Conservation (phyloP, 176 grass and related monocot species). For the Carex cristatella region DNA sequence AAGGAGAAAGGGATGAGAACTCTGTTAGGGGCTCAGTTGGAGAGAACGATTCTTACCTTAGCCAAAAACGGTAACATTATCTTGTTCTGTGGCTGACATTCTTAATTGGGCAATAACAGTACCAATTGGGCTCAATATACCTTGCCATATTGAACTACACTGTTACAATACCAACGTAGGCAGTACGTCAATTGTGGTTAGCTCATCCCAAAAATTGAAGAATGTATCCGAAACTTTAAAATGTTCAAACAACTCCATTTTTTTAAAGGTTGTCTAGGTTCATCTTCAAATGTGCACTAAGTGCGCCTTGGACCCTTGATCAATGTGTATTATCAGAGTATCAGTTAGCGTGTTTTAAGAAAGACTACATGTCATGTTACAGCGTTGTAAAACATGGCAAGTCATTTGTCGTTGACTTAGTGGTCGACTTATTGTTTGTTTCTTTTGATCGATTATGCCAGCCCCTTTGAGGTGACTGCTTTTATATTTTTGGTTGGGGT, state of each 20-base stretch:
- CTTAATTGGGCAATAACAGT: not conserved
- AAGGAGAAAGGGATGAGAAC: slow-evolving; percentile 32
- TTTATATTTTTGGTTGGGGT: not conserved
- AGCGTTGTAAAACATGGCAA: not conserved
- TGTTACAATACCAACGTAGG: not conserved
- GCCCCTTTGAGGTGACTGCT: not conserved
- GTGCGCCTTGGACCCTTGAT: not conserved
- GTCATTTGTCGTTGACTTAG: not conserved
- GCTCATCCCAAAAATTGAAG: not conserved
- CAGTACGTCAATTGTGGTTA: not conserved
- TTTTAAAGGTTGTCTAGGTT: not conserved
- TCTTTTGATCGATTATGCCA: not conserved
- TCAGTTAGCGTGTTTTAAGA: not conserved
- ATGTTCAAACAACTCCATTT: not conserved
- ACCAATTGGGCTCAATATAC: not conserved
- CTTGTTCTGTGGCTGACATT: not conserved
- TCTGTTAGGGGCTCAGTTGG: not conserved
- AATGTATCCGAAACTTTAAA: not conserved
- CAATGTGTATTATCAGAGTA: not conserved
- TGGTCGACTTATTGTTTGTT: not conserved
- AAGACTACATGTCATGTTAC: not conserved
- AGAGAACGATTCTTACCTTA: slow-evolving; percentile 70
- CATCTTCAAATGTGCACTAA: not conserved
- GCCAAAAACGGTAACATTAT: slow-evolving; percentile 63
- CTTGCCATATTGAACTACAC: not conserved